phyloP scores from a whole-genome alignment of 257 asterid species.

The Penstemon davidsonii region DNA sequence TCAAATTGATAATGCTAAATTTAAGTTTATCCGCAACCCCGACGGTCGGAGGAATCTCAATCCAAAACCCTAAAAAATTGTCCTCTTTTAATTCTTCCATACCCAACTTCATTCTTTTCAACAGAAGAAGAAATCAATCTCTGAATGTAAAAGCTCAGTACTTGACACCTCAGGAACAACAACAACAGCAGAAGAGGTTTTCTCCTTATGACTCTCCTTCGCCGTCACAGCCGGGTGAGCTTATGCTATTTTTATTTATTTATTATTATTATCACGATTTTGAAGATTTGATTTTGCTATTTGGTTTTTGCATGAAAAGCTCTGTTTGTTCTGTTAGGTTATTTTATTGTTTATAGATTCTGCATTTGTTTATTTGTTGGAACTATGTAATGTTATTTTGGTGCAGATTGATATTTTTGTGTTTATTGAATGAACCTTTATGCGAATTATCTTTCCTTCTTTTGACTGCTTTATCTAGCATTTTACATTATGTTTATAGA shows the following conservation, averaged over 20 bases:
- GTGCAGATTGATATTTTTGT: background rate
- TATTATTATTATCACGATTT: background rate
- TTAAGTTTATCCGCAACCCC: constrained; percentile 44
- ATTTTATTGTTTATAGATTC: background rate
- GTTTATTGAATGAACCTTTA: background rate
- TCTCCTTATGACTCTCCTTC: constrained; percentile 41
- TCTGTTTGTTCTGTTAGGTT: background rate
- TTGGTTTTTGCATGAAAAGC: constrained; percentile 3
- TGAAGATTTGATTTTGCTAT: background rate
- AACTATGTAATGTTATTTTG: background rate
- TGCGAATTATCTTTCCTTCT: constrained; percentile 12
- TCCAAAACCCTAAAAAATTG: constrained; percentile 47
- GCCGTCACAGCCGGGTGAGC: constrained; percentile 52
- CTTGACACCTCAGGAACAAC: constrained; percentile 57
- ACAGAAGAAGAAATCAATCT: constrained; percentile 26
- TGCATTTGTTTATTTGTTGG: background rate
- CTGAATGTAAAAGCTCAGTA: constrained; percentile 50
- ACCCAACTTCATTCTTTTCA: constrained; percentile 31
- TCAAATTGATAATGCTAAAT: constrained; percentile 36
- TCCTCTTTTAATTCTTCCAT: constrained; percentile 31
- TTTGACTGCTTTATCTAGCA: background rate
- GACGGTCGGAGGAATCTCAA: constrained; percentile 29
- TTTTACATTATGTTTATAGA: background rate
- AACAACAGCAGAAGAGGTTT: constrained; percentile 44
- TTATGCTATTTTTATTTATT: background rate